These are phyloP conservation scores for Annona cherimola DNA, from an alignment of 164 flowering plant genomes.

Conservation along the genomic window DNA sequence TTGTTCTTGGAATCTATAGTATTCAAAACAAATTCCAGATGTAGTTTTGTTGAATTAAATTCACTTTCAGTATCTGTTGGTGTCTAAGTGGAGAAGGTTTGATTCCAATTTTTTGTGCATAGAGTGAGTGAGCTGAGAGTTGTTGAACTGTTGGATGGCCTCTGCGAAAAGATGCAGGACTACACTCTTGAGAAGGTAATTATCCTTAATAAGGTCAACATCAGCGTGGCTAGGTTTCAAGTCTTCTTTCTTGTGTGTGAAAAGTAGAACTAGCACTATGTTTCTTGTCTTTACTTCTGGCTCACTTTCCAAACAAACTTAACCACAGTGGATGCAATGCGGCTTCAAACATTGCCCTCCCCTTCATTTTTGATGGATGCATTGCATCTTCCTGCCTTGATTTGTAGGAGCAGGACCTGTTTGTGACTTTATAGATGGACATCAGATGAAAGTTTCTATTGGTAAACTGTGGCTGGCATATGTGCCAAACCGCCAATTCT, in stretches of 20 bases:
- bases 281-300: background rate
- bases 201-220: background rate
- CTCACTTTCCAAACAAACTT: background rate
- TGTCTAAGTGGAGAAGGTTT: background rate
- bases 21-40: background rate
- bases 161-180: slow-evolving; percentile 95
- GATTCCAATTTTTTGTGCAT: slow-evolving; percentile 11
- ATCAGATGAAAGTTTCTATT: background rate
- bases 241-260: background rate
- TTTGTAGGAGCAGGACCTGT: background rate
- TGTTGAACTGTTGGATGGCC: slow-evolving; percentile 88
- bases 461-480: background rate
- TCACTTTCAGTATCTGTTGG: background rate
- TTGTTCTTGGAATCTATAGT: too few relatives aligned
- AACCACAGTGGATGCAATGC: too few relatives aligned
- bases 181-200: slow-evolving; percentile 82
- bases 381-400: background rate
- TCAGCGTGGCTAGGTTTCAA: background rate
- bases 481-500: background rate
- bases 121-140: slow-evolving; percentile 92
- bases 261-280: background rate
- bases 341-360: too few relatives aligned
- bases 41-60: background rate
- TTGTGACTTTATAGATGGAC: background rate
- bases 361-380: background rate